These are phyloP conservation scores for Ulvella scutata DNA, from an alignment of 139 green algal species.

Conservation along the genomic window DNA sequence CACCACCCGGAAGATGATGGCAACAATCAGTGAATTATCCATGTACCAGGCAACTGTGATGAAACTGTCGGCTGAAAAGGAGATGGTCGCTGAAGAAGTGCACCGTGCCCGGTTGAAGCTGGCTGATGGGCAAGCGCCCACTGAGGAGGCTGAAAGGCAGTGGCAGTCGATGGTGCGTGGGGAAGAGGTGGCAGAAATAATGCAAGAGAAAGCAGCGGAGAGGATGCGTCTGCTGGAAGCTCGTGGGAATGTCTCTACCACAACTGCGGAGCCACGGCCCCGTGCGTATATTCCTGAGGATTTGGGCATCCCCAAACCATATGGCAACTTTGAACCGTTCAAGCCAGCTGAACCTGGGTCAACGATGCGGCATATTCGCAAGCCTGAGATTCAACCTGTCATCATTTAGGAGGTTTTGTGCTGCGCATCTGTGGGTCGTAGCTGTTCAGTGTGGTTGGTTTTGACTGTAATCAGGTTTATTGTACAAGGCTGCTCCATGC, in stretches of 20 bases:
- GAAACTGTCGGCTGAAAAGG: conserved; percentile 44
- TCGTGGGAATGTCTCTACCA: conserved; percentile 7
- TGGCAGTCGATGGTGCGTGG: neutral
- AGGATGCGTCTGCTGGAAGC: conserved; percentile 11
- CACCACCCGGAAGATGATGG: conserved; percentile 68
- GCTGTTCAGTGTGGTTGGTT: too few relatives aligned
- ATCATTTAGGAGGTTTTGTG: conserved; percentile 51
- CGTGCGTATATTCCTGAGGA: conserved; percentile 78
- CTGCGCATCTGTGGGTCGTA: too few relatives aligned
- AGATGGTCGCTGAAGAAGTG: conserved; percentile 29
- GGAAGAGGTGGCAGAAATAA: neutral
- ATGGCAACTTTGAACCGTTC: conserved; percentile 57
- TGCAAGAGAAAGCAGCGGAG: conserved; percentile 10
- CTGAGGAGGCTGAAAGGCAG: conserved; percentile 9
- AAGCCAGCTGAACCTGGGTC: conserved; percentile 48
- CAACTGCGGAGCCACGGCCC: conserved; percentile 40
- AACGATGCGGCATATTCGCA: conserved; percentile 64
- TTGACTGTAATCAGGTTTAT: too few relatives aligned
- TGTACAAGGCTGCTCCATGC: too few relatives aligned
- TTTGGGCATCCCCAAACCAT: conserved; percentile 70
- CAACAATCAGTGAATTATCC: conserved; percentile 65
- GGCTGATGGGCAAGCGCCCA: conserved; percentile 42
- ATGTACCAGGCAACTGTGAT: conserved; percentile 67
- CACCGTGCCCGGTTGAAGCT: conserved; percentile 15
- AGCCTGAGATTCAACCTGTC: conserved; percentile 44